A percentile compares a stretch with the other conserved stretches of the same genome.
Evolutionary conservation across 2,329 filamentous ascomycete species (phyloP).

Genomic region (Claviceps maximensis): DNA sequence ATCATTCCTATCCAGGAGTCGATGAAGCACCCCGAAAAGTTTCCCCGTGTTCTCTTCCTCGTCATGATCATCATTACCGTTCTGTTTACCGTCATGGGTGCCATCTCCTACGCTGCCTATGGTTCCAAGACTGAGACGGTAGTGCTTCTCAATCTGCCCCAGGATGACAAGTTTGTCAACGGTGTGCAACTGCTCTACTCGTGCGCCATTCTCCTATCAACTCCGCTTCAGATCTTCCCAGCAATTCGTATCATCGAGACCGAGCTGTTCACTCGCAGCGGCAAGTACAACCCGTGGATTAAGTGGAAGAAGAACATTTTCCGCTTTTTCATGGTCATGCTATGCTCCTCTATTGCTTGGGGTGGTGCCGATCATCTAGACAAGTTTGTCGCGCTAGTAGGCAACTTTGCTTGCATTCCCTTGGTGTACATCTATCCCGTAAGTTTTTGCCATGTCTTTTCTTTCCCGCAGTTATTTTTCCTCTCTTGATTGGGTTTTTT

Average conservation of each 20-base stretch:
- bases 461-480: too few species aligned
- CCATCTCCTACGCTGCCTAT: slow-evolving; percentile 89
- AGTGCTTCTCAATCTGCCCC: slow-evolving; percentile 87
- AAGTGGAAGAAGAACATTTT: slow-evolving; percentile 99
- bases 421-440: slow-evolving; percentile 96
- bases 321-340: slow-evolving; percentile 79
- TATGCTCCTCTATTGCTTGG: slow-evolving; percentile 84
- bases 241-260: slow-evolving; percentile 95
- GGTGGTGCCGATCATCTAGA: slow-evolving; percentile 84
- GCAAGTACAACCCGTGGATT: slow-evolving; percentile 96
- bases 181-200: slow-evolving; percentile 94
- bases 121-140: slow-evolving; percentile 93
- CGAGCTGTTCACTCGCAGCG: slow-evolving; percentile 81
- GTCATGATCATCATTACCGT: slow-evolving; percentile 95
- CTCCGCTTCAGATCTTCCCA: slow-evolving; percentile 91
- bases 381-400: slow-evolving; percentile 93
- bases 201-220: slow-evolving; percentile 91
- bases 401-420: slow-evolving; percentile 95
- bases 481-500: too few species aligned
- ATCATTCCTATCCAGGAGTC: slow-evolving; percentile 98
- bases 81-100: slow-evolving; percentile 82
- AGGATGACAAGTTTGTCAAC: slow-evolving; percentile 92
- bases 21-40: slow-evolving; percentile 84
- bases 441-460: neutral
- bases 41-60: slow-evolving; percentile 71